Percentiles rank a stretch among this genome's conserved stretches.
phyloP scores from a whole-genome alignment of 2,329 filamentous ascomycete species.

The Fusarium mexicanum region DNA sequence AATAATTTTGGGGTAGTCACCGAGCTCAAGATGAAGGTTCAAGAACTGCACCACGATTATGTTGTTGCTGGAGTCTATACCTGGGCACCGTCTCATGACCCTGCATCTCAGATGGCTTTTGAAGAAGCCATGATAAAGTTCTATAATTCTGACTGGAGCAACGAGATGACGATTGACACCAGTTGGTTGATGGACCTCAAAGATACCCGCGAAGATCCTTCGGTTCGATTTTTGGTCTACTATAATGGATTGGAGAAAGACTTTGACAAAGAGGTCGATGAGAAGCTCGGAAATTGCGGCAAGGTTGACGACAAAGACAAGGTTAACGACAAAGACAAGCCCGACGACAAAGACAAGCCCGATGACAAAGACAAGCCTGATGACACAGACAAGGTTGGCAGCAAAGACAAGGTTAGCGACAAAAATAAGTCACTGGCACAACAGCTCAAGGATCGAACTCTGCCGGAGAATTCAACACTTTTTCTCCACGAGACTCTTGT shows the following conservation, averaged over 20 bases:
- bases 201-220: background rate
- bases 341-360: background rate
- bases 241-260: conserved; percentile 13
- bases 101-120: background rate
- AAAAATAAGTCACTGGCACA: background rate
- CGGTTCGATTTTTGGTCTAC: conserved; percentile 25
- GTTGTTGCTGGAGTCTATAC: conserved; percentile 42
- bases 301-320: background rate
- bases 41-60: conserved; percentile 2
- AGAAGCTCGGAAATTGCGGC: background rate
- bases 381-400: too few relatives aligned
- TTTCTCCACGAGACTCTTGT: conserved; percentile 4
- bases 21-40: conserved; percentile 42
- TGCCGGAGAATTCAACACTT: background rate
- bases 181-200: conserved; percentile 30
- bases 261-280: conserved; percentile 10
- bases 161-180: conserved; percentile 44
- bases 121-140: conserved; percentile 39
- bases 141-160: conserved; percentile 40
- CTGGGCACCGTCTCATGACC: conserved; percentile 4
- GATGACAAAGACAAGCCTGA: background rate
- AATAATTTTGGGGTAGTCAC: conserved; percentile 54
- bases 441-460: conserved; percentile 38
- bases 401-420: fast-evolving
- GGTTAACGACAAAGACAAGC: too few relatives aligned